Percentiles rank a stretch among this genome's conserved stretches.
Conservation (phyloP, 345 rosid species). For the Conringia planisiliqua region DNA sequence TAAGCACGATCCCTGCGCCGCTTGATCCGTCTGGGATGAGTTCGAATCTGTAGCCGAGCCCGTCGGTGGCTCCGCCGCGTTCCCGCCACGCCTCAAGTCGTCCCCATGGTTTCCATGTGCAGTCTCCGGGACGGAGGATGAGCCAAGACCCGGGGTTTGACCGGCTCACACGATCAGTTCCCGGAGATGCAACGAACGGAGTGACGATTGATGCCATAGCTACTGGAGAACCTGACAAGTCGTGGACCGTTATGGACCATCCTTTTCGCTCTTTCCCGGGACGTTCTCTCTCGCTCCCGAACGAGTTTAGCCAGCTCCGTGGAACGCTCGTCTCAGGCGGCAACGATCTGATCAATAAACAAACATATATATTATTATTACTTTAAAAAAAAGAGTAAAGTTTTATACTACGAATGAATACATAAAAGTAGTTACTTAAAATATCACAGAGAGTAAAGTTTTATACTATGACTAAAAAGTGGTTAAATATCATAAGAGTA, state of each 20-base stretch:
- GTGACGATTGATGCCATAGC: conserved; percentile 82
- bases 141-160: conserved; percentile 93
- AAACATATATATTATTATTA: not conserved
- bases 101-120: conserved; percentile 95
- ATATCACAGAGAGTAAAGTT: not conserved
- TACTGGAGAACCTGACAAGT: conserved; percentile 86
- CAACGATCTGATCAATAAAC: conserved; percentile 48
- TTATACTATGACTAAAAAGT: not conserved
- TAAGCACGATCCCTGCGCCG: conserved; percentile 62
- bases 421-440: not conserved
- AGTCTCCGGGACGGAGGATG: conserved; percentile 71
- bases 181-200: conserved; percentile 83
- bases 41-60: conserved; percentile 76
- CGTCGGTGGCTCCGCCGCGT: conserved; percentile 67
- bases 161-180: conserved; percentile 84
- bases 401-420: not conserved
- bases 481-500: conserved; percentile 20
- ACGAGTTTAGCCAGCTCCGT: conserved; percentile 72
- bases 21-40: conserved; percentile 62
- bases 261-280: conserved; percentile 78
- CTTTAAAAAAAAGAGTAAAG: not conserved
- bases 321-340: conserved; percentile 49
- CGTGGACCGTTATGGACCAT: conserved; percentile 91
- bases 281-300: conserved; percentile 79
- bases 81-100: conserved; percentile 95